Base-by-base conservation (phyloP, 441 rosid genomes). In the Capsella rubella region DNA sequence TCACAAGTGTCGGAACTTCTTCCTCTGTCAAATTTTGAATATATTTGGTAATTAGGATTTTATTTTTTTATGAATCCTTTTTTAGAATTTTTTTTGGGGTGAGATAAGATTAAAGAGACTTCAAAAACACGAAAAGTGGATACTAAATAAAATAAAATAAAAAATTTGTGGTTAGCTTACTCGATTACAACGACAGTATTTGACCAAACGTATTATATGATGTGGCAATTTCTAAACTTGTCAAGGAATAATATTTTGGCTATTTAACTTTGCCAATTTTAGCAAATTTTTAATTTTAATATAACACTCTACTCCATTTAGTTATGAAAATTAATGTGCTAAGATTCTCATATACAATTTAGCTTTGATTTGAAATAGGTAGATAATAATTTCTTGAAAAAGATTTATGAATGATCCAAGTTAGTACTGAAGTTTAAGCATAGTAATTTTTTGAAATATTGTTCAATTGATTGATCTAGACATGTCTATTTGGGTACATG, bases 1-100 rank as follows among this genome's bases (percentile, higher is more conserved):
- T 63, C 73, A 15, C 78, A 74, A 74, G 78, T 74, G 73, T 67
- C 69, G 46, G 54, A 62, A 21, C 52, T 46, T 47, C 54, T 50
- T 50, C 76, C 10, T 45, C 56, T 42, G 18, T 34, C 18, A 11
- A 32, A 21, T 50, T 67, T 67, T 43, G 55, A 74, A 74, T 67
- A 50, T 67, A 66, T 49, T 25, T 27, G 4, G 5, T 10, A 18
- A 21, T 28, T 72, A 31, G 34, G 11, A 16, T 8, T 53, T 43
- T 42, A 0, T 42, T 37, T 37, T 37, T 2, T 37, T 37, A 37
- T 37, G n/a, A 43, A 35, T 49, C 28, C 15, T 50, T 18, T 12
- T 69, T 57, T 12, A 27, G 12, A 7, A 4, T 6, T 28, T 28
- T n/a, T 1, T 39, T 16, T 35, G 27, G 64, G 60, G 29, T 58